These are phyloP conservation scores for Aspergillus floridensis DNA, from an alignment of 2,329 filamentous ascomycete genomes.

Conservation along the genomic window DNA sequence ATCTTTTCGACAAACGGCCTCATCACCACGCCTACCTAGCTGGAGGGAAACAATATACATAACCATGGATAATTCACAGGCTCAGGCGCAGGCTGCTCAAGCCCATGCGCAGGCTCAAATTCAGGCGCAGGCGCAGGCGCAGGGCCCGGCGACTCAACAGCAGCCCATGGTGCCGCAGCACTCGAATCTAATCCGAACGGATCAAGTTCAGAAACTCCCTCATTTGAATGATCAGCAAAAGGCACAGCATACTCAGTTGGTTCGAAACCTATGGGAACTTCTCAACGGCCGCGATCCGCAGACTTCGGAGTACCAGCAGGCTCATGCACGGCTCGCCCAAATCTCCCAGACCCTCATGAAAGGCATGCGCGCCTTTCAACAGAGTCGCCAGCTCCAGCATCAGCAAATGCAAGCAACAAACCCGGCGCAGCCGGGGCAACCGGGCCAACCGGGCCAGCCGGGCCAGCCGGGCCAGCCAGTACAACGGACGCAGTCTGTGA, in stretches of 20 bases:
- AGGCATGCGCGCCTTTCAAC: constrained; percentile 49
- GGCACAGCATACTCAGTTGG: constrained; percentile 53
- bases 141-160: constrained; percentile 26
- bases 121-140: constrained; percentile 28
- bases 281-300: constrained; percentile 50
- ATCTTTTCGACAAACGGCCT: background rate
- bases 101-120: constrained; percentile 1
- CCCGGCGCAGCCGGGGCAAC: constrained; percentile 15
- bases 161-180: constrained; percentile 37
- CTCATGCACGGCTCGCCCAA: constrained; percentile 51
- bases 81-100: background rate
- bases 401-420: constrained; percentile 25
- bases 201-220: constrained; percentile 53
- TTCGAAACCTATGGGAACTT: constrained; percentile 55
- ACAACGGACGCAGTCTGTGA: constrained; percentile 34
- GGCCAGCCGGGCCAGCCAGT: constrained; percentile 24
- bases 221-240: constrained; percentile 56
- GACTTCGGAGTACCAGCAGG: constrained; percentile 50
- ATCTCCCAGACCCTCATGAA: constrained; percentile 53
- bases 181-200: constrained; percentile 50
- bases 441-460: constrained; percentile 21
- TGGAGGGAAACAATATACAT: background rate
- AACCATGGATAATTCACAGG: constrained; percentile 2
- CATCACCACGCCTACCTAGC: background rate
- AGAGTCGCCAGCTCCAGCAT: constrained; percentile 24